Evolutionary conservation across 495 filamentous ascomycete genomes (phyloP).

Genomic region (Cladorrhinum samala): DNA sequence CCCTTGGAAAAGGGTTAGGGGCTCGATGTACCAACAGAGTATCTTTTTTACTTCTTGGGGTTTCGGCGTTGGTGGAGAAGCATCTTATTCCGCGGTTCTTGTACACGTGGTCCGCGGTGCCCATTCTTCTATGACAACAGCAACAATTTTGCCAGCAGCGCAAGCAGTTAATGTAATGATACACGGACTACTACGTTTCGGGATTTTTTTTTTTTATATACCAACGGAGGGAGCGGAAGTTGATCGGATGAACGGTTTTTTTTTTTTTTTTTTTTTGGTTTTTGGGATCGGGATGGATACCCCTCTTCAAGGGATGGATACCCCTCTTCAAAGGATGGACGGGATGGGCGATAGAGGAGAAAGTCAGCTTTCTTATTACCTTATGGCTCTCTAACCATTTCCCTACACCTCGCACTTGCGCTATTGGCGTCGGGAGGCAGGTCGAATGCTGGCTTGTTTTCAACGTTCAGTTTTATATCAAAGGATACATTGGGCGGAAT

Average conservation of each 20-base stretch:
- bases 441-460: too few relatives aligned
- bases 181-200: neutral
- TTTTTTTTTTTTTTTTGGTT: conserved; percentile 5
- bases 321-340: neutral
- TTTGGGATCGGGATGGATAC: neutral
- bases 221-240: too few relatives aligned
- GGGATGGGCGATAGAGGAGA: neutral
- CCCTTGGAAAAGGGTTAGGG: neutral
- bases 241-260: neutral
- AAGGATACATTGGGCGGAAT: too few relatives aligned
- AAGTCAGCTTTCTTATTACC: neutral
- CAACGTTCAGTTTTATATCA: too few relatives aligned
- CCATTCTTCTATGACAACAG: neutral
- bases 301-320: too few relatives aligned
- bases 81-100: neutral
- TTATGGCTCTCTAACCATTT: too few relatives aligned
- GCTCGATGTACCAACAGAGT: conserved; percentile 8
- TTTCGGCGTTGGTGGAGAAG: neutral
- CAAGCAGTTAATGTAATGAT: conserved; percentile 5
- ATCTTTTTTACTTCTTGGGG: neutral
- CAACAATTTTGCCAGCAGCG: neutral
- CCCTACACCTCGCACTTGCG: too few relatives aligned
- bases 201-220: neutral
- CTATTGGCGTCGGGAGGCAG: too few relatives aligned
- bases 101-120: neutral